Evolutionary conservation across 768 basidiomycete species (phyloP), one percentile per base, ranked within the genome.

Genomic region (Suillus hirtellus): DNA sequence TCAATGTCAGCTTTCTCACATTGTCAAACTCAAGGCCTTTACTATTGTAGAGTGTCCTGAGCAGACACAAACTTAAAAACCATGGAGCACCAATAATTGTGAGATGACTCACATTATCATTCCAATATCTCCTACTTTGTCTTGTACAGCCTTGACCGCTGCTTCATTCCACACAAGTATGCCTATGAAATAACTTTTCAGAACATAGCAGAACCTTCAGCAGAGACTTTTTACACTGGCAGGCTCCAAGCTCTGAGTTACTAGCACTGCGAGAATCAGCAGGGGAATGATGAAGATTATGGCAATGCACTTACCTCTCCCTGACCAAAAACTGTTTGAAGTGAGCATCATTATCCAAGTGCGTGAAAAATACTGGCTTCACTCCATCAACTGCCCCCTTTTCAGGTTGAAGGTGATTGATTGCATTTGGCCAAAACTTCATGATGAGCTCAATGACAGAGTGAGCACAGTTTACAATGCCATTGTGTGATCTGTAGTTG

Each of bases 401-500:
- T 70, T 92, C 90, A 4, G 76, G 79, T 10, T 76, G 76, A 12
- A 91, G 79, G 2, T 64, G 66, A 68, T 92, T 90, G 24, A 92
- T 89, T 0, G 86, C 76, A 65, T 86, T 72, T 0, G 86, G 86
- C 86, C 88, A 91, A 62, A 87, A 87, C 11, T 66, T 68, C 15
- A 75, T 80, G 12, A 92, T 84, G 1, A 91, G 72, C n/a, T 86
- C 80, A 7, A 92, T 82, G 31, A 90, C 74, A 0, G 82, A 83
- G 58, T 86, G 83, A 0, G 90, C 90, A 67, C 86, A 89, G 50
- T 86, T 79, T 17, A 91, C 85, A 49, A 92, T 91, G 2, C 90
- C 90, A 0, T 81, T 82, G 68, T 90, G 88, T 0, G 88, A 90
- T 6, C 90, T 83, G 67, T 89, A 90, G 67, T 92, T 92, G 50